A percentile compares a stretch with the other conserved stretches of the same genome.
phyloP scores from a whole-genome alignment of 2,329 filamentous ascomycete species.

The Rhexocercosporidium sp. region DNA sequence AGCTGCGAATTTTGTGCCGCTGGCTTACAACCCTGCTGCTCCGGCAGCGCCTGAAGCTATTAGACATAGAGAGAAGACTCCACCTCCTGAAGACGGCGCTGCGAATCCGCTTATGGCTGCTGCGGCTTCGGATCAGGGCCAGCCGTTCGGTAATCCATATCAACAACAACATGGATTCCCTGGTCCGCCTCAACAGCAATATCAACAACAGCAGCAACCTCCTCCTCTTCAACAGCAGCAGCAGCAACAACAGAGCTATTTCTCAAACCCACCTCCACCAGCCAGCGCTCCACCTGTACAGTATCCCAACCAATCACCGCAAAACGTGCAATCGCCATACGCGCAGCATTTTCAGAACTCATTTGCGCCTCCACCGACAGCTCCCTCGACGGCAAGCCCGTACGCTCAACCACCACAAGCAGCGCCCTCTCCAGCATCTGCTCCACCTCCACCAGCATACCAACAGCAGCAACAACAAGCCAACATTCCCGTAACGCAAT shows the following conservation, averaged over 20 bases:
- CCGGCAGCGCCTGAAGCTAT: slow-evolving; percentile 76
- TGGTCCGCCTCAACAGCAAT: slow-evolving; percentile 25
- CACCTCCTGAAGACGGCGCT: slow-evolving; percentile 70
- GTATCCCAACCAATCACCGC: slow-evolving; percentile 27
- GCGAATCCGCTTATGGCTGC: slow-evolving; percentile 63
- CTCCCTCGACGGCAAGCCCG: slow-evolving; percentile 27
- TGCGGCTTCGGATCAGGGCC: slow-evolving; percentile 60
- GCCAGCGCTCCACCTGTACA: slow-evolving; percentile 22
- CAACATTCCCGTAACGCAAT: slow-evolving; percentile 46
- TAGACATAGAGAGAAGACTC: slow-evolving; percentile 78
- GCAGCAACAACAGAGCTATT: slow-evolving; percentile 36
- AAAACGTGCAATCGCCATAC: slow-evolving; percentile 32
- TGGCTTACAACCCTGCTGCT: slow-evolving; percentile 81
- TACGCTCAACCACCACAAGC: slow-evolving; percentile 31
- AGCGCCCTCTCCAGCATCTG: slow-evolving; percentile 22
- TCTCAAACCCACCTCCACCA: slow-evolving; percentile 45
- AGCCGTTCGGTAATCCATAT: slow-evolving; percentile 56
- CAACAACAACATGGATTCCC: slow-evolving; percentile 31
- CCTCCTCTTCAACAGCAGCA: slow-evolving; percentile 10
- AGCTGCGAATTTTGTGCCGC: slow-evolving; percentile 60
- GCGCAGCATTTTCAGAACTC: slow-evolving; percentile 35
- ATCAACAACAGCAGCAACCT: slow-evolving; percentile 16
- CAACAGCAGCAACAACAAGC: slow-evolving; percentile 22
- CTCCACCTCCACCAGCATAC: slow-evolving; percentile 28
- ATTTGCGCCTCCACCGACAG: slow-evolving; percentile 37